These are phyloP conservation scores for Scalesia atractyloides DNA, from an alignment of 129 eudicot genomes.

Conservation along the genomic window DNA sequence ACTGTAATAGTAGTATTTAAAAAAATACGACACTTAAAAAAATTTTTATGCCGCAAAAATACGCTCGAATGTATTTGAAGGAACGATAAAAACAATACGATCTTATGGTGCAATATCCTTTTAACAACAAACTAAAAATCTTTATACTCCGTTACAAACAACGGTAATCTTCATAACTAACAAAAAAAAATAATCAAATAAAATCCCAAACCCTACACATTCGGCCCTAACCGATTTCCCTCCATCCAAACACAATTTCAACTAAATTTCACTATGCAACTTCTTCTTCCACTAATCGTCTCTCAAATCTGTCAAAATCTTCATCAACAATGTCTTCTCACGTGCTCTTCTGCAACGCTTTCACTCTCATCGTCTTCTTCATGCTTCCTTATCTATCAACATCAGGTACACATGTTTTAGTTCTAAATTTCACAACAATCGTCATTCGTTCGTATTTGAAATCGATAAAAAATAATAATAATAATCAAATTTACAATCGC, in stretches of 20 bases:
- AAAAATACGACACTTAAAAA: too few species aligned
- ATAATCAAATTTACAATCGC: too few species aligned
- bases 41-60: too few species aligned
- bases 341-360: conserved; percentile 6
- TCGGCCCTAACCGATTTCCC: conserved; percentile 28
- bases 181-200: not conserved
- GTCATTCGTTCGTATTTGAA: too few species aligned
- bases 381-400: conserved; percentile 16
- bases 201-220: not conserved
- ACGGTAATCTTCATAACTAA: not conserved
- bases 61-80: too few species aligned
- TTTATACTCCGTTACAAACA: not conserved
- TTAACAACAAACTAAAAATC: not conserved
- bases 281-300: conserved; percentile 13
- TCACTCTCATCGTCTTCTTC: conserved; percentile 20
- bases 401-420: conserved; percentile 9
- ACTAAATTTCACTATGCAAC: conserved; percentile 12
- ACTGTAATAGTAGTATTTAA: too few species aligned
- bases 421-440: too few species aligned
- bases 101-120: too few species aligned
- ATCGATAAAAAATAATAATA: too few species aligned
- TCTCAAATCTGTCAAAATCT: conserved; percentile 1
- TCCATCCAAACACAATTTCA: conserved; percentile 19
- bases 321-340: conserved; percentile 1
- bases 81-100: too few species aligned